phyloP scores from a whole-genome alignment of 75 land plant species.

The Cunninghamia lanceolata region DNA sequence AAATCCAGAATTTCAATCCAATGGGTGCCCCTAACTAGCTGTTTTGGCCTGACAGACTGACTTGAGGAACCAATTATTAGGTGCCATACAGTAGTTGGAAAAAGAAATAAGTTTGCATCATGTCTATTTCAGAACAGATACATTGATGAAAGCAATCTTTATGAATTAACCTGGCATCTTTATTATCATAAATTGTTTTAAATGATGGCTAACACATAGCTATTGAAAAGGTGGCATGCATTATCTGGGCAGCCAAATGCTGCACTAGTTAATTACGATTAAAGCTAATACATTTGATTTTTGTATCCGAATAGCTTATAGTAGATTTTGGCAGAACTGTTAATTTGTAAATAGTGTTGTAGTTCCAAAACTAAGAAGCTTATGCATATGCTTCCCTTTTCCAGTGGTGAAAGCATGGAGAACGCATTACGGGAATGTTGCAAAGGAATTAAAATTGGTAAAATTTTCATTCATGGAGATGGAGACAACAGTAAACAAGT shows the following conservation, averaged over 20 bases:
- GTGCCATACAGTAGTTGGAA: not conserved
- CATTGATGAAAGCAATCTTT: not conserved
- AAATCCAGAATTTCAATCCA: not conserved
- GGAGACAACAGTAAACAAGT: conserved; percentile 68
- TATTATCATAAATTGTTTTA: not conserved
- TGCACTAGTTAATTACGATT: not conserved
- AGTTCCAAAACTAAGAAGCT: not conserved
- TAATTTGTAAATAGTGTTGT: not conserved
- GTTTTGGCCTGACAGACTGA: not conserved
- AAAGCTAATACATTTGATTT: not conserved
- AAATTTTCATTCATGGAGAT: conserved; percentile 77
- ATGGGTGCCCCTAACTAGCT: not conserved
- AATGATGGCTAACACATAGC: not conserved
- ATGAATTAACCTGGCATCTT: not conserved
- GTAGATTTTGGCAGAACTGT: not conserved
- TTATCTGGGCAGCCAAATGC: not conserved
- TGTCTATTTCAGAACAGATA: not conserved
- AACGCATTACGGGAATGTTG: conserved; percentile 91
- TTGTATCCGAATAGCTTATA: not conserved
- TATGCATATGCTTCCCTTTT: not conserved
- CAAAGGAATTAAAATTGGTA: conserved; percentile 89
- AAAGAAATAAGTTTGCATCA: not conserved
- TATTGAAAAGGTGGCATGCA: not conserved
- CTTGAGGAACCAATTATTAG: not conserved
- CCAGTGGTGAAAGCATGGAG: conserved; percentile 96